Evolutionary conservation across 108 stramenopile genomes (phyloP).

Genomic region (Poteriospumella lacustris): DNA sequence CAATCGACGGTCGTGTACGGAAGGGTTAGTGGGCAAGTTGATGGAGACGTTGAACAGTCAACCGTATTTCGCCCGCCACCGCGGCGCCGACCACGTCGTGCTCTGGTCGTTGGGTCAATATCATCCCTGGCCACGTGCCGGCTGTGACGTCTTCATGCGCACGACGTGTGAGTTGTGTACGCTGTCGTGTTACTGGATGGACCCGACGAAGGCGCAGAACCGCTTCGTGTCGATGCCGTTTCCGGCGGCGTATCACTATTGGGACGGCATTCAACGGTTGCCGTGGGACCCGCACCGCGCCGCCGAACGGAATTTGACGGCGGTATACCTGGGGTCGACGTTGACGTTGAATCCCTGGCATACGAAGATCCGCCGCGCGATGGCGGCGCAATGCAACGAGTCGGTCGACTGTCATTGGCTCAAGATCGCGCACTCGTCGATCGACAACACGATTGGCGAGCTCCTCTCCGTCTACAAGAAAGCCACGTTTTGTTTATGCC

Average conservation of each 20-base stretch:
- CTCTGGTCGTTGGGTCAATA: conserved; percentile 25
- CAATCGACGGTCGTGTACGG: neutral
- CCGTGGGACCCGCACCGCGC: conserved; percentile 19
- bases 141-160: conserved; percentile 4
- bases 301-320: conserved; percentile 13
- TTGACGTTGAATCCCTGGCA: conserved; percentile 18
- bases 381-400: conserved; percentile 23
- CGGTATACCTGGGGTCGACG: conserved; percentile 21
- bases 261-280: conserved; percentile 21
- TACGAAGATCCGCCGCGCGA: conserved; percentile 26
- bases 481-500: conserved; percentile 23
- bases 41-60: neutral
- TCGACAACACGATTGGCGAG: neutral
- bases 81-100: conserved; percentile 13
- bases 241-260: conserved; percentile 17
- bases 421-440: conserved; percentile 6
- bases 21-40: conserved; percentile 1
- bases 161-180: neutral
- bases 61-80: neutral
- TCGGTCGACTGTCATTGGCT: conserved; percentile 19
- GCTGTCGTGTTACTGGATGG: conserved; percentile 27
- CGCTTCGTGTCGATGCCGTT: conserved; percentile 26
- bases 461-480: conserved; percentile 10
- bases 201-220: conserved; percentile 12
- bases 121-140: conserved; percentile 28